phyloP scores from a whole-genome alignment of 768 basidiomycete genomes.

The Psilocybe cubensis region DNA sequence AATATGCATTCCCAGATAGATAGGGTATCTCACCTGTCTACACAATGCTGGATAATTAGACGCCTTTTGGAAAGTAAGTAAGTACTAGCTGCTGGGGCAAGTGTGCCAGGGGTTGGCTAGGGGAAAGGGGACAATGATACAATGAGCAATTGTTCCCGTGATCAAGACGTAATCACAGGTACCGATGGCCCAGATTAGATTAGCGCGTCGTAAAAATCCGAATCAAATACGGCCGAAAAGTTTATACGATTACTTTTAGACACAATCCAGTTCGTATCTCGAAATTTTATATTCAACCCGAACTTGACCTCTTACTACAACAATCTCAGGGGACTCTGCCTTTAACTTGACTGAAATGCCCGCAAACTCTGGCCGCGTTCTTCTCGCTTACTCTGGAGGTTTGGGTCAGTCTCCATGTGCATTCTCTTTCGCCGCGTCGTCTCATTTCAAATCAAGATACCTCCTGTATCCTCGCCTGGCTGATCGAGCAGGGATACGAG shows the following conservation, averaged over 20 bases:
- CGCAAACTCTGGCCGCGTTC: constrained; percentile 75
- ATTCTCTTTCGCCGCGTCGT: not conserved
- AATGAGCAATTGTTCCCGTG: not conserved
- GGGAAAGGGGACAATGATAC: not conserved
- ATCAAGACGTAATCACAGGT: not conserved
- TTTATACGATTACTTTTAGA: not conserved
- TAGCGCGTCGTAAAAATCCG: not conserved
- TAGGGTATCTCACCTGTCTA: too few relatives aligned
- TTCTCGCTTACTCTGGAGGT: constrained; percentile 98
- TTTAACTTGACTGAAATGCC: constrained; percentile 39
- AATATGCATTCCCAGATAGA: too few relatives aligned
- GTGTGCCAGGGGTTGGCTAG: not conserved
- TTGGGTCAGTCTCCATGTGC: constrained; percentile 62
- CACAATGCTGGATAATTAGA: too few relatives aligned
- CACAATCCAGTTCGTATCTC: not conserved
- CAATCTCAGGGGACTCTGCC: constrained; percentile 7
- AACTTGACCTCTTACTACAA: constrained; percentile 17
- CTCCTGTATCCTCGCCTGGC: constrained; percentile 98
- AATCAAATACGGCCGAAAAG: constrained; percentile 15
- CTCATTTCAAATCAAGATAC: constrained; percentile 65
- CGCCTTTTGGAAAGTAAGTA: not conserved
- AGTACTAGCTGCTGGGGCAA: not conserved
- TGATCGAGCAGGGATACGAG: constrained; percentile 98
- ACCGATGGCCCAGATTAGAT: constrained; percentile 14
- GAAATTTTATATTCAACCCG: constrained; percentile 18